Percentiles rank a stretch among this genome's conserved stretches.
These are phyloP conservation scores for Mediolabrus comicus DNA, from an alignment of 108 stramenopile species.

Conservation along the genomic window DNA sequence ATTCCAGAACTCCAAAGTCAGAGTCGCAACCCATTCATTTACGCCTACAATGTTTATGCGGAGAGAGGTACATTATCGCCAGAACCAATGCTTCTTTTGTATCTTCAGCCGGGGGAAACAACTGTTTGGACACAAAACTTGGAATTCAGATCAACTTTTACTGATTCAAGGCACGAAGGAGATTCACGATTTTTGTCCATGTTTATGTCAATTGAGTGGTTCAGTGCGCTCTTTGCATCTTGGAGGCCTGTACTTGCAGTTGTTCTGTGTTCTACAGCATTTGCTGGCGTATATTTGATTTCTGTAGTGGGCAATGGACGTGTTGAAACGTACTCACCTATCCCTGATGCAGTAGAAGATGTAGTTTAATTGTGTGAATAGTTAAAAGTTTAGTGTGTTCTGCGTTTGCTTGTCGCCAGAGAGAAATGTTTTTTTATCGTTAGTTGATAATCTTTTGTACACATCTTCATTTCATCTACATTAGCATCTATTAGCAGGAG, in stretches of 20 bases:
- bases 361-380: background rate
- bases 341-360: background rate
- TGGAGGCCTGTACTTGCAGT: background rate
- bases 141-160: conserved; percentile 22
- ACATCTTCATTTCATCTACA: background rate
- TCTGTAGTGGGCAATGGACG: background rate
- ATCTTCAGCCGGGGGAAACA: conserved; percentile 59
- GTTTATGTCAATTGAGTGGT: conserved; percentile 12
- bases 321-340: background rate
- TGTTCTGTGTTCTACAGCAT: background rate
- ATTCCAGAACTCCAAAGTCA: conserved; percentile 62
- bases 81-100: conserved; percentile 71
- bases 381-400: background rate
- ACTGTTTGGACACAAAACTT: conserved; percentile 78
- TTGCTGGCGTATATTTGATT: background rate
- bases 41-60: conserved; percentile 77
- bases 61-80: conserved; percentile 78
- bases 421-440: background rate
- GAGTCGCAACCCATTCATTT: conserved; percentile 57
- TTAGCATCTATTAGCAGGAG: background rate
- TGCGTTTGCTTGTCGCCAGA: too few species aligned
- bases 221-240: background rate
- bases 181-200: conserved; percentile 14
- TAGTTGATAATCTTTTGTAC: background rate
- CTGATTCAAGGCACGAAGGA: conserved; percentile 3